These are phyloP conservation scores for Alternaria arbusti DNA, from an alignment of 2,329 filamentous ascomycete genomes.

Conservation along the genomic window DNA sequence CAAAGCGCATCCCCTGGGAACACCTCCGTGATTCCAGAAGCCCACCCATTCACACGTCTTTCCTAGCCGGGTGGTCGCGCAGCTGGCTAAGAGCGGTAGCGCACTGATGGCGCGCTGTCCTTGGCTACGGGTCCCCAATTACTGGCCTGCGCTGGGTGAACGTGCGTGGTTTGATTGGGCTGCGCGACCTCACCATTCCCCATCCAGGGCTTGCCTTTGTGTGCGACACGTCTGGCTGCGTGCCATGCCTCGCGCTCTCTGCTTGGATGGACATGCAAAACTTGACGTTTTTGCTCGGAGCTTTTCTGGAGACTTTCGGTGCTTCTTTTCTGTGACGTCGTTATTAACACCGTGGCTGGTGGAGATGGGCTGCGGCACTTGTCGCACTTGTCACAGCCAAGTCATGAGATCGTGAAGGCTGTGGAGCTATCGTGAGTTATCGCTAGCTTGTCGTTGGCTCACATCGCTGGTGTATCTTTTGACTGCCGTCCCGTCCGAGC, in stretches of 20 bases:
- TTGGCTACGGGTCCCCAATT: conserved; percentile 22
- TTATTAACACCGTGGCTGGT: background rate
- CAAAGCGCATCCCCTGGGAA: conserved; percentile 4
- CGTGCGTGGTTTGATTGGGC: conserved; percentile 28
- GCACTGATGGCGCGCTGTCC: conserved; percentile 2
- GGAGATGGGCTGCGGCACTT: background rate
- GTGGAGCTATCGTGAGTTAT: conserved; percentile 20
- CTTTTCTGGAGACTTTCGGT: conserved; percentile 11
- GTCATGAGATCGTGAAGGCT: conserved; percentile 16
- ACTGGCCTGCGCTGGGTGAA: conserved; percentile 7
- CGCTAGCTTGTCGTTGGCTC: conserved; percentile 11
- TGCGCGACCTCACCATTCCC: conserved; percentile 3
- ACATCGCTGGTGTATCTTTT: background rate
- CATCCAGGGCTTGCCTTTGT: background rate
- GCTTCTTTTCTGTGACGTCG: conserved; percentile 8
- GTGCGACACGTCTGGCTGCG: conserved; percentile 11
- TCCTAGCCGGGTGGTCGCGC: conserved; percentile 19
- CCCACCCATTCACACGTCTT: conserved; percentile 23
- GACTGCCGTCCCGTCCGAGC: conserved; percentile 10
- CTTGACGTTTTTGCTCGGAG: conserved; percentile 11
- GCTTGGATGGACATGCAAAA: conserved; percentile 6
- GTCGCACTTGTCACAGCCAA: background rate
- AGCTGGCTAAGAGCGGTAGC: conserved; percentile 8
- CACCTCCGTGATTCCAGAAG: conserved; percentile 7
- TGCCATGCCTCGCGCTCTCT: conserved; percentile 17